These are phyloP conservation scores for Thelonectria rubi DNA, from an alignment of 2,329 filamentous ascomycete genomes.

Conservation along the genomic window DNA sequence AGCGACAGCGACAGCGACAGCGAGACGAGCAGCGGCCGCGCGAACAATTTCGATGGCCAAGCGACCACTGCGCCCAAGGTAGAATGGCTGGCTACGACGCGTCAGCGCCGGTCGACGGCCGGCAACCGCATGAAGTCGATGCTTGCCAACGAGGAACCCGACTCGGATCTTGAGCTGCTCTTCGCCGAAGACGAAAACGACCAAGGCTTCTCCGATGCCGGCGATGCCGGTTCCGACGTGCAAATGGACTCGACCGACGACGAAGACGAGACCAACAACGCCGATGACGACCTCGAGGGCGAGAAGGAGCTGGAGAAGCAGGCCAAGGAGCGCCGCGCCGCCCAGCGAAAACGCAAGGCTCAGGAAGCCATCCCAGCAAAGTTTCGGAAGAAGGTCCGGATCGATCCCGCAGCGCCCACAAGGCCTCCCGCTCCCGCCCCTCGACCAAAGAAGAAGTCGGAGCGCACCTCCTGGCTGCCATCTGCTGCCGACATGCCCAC, in stretches of 20 bases:
- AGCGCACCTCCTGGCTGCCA: conserved; percentile 67
- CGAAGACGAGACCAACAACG: conserved; percentile 78
- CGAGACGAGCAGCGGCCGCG: conserved; percentile 41
- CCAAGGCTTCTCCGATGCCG: conserved; percentile 74
- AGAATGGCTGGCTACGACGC: conserved; percentile 78
- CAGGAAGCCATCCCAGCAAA: conserved; percentile 76
- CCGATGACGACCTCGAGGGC: conserved; percentile 77
- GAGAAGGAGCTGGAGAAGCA: conserved; percentile 86
- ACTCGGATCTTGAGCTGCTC: conserved; percentile 75
- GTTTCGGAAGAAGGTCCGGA: conserved; percentile 80
- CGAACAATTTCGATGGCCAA: conserved; percentile 49
- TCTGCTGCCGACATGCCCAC: conserved; percentile 64
- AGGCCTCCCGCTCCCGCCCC: conserved; percentile 53
- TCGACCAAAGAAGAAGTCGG: conserved; percentile 68
- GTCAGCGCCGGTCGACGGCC: conserved; percentile 80
- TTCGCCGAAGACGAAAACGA: conserved; percentile 79
- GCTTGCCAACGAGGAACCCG: conserved; percentile 76
- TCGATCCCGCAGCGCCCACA: conserved; percentile 62
- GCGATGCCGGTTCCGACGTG: conserved; percentile 75
- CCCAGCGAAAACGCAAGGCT: conserved; percentile 81
- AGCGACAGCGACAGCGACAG: conserved; percentile 45
- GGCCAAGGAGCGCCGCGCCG: conserved; percentile 72
- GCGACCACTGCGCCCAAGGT: conserved; percentile 51
- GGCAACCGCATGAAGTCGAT: conserved; percentile 85
- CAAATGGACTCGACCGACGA: conserved; percentile 87